phyloP scores from a whole-genome alignment of 148 eudicot genomes.

The Cornus kousa region DNA sequence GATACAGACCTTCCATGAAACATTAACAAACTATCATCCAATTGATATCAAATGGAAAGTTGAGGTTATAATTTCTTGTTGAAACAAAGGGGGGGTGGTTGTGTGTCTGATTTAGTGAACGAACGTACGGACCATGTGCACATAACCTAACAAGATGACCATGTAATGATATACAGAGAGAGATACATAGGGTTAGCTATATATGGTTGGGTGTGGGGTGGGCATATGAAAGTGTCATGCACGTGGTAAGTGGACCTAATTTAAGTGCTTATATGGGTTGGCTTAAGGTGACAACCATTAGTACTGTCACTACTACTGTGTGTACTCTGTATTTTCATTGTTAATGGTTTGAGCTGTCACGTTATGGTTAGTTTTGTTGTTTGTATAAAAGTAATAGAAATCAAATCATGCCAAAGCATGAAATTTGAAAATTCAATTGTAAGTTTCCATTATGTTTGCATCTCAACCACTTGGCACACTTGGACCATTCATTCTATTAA shows the following conservation, averaged over 20 bases:
- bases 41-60: too few relatives aligned
- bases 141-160: neutral
- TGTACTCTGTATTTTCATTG: neutral
- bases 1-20: too few relatives aligned
- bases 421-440: neutral
- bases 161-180: neutral
- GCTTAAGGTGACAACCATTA: neutral
- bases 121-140: neutral
- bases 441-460: constrained; percentile 4
- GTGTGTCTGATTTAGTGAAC: too few relatives aligned
- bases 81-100: too few relatives aligned
- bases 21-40: too few relatives aligned
- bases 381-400: neutral
- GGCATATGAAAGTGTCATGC: neutral
- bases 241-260: constrained; percentile 12
- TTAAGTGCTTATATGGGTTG: neutral
- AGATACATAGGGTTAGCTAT: too few relatives aligned
- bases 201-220: too few relatives aligned
- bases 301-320: neutral
- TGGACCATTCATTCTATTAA: neutral
- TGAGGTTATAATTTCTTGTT: too few relatives aligned
- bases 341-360: neutral
- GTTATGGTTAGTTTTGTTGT: neutral
- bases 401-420: neutral
- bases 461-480: neutral